phyloP scores from a whole-genome alignment of 306 rosid genomes.

The Mimosa bimucronata region DNA sequence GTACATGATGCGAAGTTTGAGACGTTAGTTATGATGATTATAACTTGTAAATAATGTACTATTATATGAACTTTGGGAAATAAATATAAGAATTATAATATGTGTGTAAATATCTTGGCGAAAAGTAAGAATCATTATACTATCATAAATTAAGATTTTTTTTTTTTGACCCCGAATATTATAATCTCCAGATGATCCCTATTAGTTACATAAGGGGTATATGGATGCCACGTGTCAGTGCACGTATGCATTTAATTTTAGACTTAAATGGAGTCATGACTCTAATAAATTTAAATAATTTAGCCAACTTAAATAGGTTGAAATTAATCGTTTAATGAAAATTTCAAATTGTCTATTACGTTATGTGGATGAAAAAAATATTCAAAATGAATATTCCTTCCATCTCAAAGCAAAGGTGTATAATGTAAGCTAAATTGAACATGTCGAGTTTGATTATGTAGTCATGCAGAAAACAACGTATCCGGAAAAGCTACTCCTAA shows the following conservation, averaged over 20 bases:
- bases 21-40: neutral
- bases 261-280: neutral
- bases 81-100: too few species aligned
- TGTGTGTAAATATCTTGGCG: too few species aligned
- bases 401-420: too few species aligned
- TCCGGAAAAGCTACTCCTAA: too few species aligned
- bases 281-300: too few species aligned
- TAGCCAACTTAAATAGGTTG: too few species aligned
- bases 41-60: neutral
- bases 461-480: too few species aligned
- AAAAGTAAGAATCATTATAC: too few species aligned
- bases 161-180: neutral
- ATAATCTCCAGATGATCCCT: neutral
- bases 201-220: neutral
- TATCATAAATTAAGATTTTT: too few species aligned
- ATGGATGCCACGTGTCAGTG: neutral
- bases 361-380: neutral
- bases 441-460: too few species aligned
- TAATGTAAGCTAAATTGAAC: too few species aligned
- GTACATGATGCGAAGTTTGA: neutral
- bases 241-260: neutral
- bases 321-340: neutral
- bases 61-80: neutral
- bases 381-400: neutral
- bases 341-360: neutral